Evolutionary conservation across 208 protist species (phyloP).

Genomic region (Acanthamoeba castellanii): DNA sequence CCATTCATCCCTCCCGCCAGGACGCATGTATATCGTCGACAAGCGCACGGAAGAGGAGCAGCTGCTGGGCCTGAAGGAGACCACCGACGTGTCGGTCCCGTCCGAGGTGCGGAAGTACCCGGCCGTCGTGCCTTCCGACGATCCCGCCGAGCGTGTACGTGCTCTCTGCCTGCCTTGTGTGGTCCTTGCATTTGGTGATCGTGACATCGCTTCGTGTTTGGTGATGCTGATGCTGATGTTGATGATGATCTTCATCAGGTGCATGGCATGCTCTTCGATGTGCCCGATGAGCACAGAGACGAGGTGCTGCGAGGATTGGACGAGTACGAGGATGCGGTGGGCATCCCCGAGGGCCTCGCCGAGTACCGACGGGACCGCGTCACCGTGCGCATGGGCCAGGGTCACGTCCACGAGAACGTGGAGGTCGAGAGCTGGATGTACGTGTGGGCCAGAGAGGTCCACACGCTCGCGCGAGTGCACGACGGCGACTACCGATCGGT

Average conservation of each 20-base stretch:
- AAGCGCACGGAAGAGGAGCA: conserved; percentile 41
- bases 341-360: conserved; percentile 4
- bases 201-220: background rate
- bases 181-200: background rate
- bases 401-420: background rate
- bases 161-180: background rate
- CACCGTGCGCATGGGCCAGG: background rate
- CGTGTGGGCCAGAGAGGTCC: conserved; percentile 16
- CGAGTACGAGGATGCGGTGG: conserved; percentile 41
- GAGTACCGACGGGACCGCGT: conserved; percentile 34
- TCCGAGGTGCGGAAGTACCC: conserved; percentile 42
- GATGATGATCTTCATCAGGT: background rate
- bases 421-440: conserved; percentile 45
- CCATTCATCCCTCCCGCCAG: background rate
- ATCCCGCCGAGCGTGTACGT: background rate
- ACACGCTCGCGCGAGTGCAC: background rate
- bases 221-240: background rate
- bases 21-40: conserved; percentile 43
- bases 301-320: background rate
- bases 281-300: conserved; percentile 15
- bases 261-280: conserved; percentile 7
- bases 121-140: conserved; percentile 28
- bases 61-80: conserved; percentile 24
- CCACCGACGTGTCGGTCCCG: background rate
- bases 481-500: conserved; percentile 21